Conservation (phyloP, 805 yeast genomes). For the Candida methanosorbosa region DNA sequence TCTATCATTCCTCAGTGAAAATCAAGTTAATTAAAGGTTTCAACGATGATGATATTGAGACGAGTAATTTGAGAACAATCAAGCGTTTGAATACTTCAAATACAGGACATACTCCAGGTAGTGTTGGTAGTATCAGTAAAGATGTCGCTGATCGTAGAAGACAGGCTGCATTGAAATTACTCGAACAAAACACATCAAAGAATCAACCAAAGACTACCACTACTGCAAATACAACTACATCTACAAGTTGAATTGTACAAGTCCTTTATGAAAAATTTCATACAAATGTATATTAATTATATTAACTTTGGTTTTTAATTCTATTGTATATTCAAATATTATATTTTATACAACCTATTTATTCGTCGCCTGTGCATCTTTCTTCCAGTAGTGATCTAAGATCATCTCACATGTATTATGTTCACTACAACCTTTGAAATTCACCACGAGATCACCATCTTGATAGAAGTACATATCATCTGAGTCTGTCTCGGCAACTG, state of each 20-base stretch:
- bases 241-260: not conserved
- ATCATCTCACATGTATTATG: slow-evolving; percentile 44
- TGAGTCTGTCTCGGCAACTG: slow-evolving; percentile 23
- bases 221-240: not conserved
- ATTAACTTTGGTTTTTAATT: not conserved
- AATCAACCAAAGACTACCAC: no score
- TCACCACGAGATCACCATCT: slow-evolving; percentile 44
- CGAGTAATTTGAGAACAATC: slow-evolving; percentile 63
- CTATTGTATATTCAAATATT: not conserved
- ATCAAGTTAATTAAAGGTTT: slow-evolving; percentile 52
- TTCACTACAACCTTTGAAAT: slow-evolving; percentile 49
- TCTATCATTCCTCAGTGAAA: slow-evolving; percentile 29
- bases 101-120: slow-evolving; percentile 5
- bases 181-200: slow-evolving; percentile 52
- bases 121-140: slow-evolving; percentile 16
- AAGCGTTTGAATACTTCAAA: slow-evolving; percentile 37
- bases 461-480: slow-evolving; percentile 43
- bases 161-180: slow-evolving; percentile 66
- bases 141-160: slow-evolving; percentile 70
- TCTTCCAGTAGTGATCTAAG: slow-evolving; percentile 27
- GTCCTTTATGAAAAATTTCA: no score
- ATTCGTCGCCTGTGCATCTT: slow-evolving; percentile 4
- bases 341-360: no score
- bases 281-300: no score
- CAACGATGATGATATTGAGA: slow-evolving; percentile 60